Evolutionary conservation across 23 red algal species (phyloP), one percentile per base, ranked within the genome.

Genomic region (Gracilaria domingensis): DNA sequence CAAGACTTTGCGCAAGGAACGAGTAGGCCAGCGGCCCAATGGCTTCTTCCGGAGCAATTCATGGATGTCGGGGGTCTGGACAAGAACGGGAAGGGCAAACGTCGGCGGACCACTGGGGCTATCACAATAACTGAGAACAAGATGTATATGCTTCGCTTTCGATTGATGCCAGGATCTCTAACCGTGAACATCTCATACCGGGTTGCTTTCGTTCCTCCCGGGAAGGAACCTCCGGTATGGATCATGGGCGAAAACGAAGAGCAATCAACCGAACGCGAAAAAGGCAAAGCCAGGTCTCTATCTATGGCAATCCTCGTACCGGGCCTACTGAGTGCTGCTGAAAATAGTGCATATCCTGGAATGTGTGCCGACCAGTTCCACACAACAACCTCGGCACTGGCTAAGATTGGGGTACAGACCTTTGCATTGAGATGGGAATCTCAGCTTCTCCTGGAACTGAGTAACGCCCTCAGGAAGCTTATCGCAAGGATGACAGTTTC

Each of bases 351-450:
- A 29, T 92, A 92, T 65, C 89, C 89, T 20, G 89, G 89, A 6
- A 84, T 84, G 78, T 84, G 59, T 44, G 80, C 79, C 66, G 89
- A 92, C 71, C 89, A 92, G 64, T 92, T 92, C 76, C 28, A 53
- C n/a, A 17, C 35, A 13, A 62, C 69, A 16, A 54, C 38, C n/a
- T 47, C 51, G 30, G 77, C 67, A 23, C 24, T 83, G 56, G 33
- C 30, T 33, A 34, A 82, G 53, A 55, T 42, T 44, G 79, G 80
- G 44, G 65, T 84, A 48, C 79, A 92, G 69, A 56, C 79, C 8
- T 92, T 92, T 76, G 89, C 89, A 34, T 29, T 92, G 49, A 59
- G 78, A 54, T 92, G 89, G 89, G 89, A 92, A 64, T 76, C 89
- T 47, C 55, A 53, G 0, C 45, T 92, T 28, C 62, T 92, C n/a